Evolutionary conservation across 2,329 filamentous ascomycete genomes (phyloP), one percentile per base, ranked within the genome.

Genomic region (Samsoniella hepiali): DNA sequence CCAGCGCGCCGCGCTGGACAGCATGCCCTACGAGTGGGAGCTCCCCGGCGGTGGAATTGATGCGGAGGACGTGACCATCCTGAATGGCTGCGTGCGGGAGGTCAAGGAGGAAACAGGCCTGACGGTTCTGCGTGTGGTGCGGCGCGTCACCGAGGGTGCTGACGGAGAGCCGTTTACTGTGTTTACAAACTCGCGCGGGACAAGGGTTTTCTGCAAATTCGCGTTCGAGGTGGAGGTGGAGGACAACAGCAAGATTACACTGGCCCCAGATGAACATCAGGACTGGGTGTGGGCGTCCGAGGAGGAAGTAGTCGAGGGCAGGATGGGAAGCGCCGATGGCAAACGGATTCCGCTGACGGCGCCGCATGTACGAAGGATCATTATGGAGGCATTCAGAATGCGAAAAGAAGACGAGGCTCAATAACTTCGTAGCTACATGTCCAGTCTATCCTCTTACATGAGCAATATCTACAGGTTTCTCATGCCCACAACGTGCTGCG

Each of bases 21-120:
- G 71, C 61, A 76, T 78, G 71, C 80, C 81, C 3, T 69, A 76
- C 63, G 70, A 67, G 4, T 84, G 82, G 82, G 82, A 84, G 64
- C 65, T 76, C 0, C 81, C 82, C 1, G 82, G 82, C 29, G 82
- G 82, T n/a, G 77, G 72, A 1, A 76, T 77, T 47, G 82, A 83
- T 57, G 81, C 82, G 64, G 49, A 64, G 6, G 81, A 83, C 65
- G 51, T 65, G 6, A 78, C 69, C 13, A 73, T 84, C 5, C 71
- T 84, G 4, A 67, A 75, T 54, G 77, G 74, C 17, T 77, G 76
- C n/a, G 78, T 75, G 17, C 75, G 82, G 17, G 82, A 84, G 71
- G 72, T 84, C 2, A 74, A 70, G 69, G 82, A 84, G 70, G 81
- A 83, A 69, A 68, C 78, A 9, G 79, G 80, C 0, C 70, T 83